phyloP scores from a whole-genome alignment of 495 filamentous ascomycete genomes.

The Friedmanniomyces simplex region DNA sequence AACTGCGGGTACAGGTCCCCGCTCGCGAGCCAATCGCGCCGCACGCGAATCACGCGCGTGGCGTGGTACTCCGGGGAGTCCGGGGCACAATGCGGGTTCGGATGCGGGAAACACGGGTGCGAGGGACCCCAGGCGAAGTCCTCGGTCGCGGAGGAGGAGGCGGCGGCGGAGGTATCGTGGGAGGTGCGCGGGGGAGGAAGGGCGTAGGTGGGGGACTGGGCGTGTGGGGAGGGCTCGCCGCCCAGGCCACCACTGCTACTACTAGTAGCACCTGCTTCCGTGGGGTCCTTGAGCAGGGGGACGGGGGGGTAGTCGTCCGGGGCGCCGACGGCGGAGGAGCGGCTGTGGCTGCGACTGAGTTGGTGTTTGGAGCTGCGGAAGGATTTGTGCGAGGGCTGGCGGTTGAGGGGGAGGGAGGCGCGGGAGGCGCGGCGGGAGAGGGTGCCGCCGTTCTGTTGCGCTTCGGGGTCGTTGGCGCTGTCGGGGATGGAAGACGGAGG shows the following conservation, averaged over 20 bases:
- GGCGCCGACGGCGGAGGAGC: neutral
- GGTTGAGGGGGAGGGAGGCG: slow-evolving; percentile 10
- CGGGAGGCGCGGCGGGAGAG: slow-evolving; percentile 8
- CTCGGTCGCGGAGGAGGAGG: slow-evolving; percentile 31
- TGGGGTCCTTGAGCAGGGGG: neutral
- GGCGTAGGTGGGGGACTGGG: neutral
- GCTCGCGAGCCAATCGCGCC: slow-evolving; percentile 77
- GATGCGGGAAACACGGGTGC: slow-evolving; percentile 86
- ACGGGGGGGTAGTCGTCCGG: slow-evolving; percentile 1
- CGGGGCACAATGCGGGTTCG: slow-evolving; percentile 81
- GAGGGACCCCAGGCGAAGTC: slow-evolving; percentile 65
- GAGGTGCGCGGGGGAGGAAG: neutral
- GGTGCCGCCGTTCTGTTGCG: neutral
- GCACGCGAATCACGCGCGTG: slow-evolving; percentile 85
- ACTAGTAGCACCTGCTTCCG: too few relatives aligned
- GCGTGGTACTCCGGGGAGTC: slow-evolving; percentile 58
- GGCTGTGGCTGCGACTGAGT: neutral
- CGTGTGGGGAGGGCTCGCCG: too few relatives aligned
- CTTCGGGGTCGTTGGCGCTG: neutral
- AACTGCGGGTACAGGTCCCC: slow-evolving; percentile 91
- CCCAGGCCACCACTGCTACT: too few relatives aligned
- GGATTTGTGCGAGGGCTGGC: slow-evolving; percentile 9
- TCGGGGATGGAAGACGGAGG: neutral
- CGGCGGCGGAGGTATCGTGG: neutral
- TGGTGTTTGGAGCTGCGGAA: slow-evolving; percentile 3